Base-by-base conservation (phyloP, 129 eudicot species). In the Escallonia rubra region DNA sequence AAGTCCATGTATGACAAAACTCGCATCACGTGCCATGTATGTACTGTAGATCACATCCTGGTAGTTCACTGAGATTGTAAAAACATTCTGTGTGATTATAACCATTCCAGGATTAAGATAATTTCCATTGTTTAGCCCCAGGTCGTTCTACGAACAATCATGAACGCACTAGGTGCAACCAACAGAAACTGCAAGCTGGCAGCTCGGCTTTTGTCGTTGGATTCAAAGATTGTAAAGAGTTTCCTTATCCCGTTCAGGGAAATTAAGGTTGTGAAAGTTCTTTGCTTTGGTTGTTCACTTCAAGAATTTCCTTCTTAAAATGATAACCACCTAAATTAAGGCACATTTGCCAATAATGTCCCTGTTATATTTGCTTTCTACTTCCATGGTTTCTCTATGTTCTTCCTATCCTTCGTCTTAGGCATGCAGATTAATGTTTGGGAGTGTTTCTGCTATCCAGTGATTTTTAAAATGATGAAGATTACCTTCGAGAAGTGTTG, bases 141-240 rank as follows among this genome's bases (percentile, higher is more conserved):
- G n/a, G n/a, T n/a, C n/a, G n/a, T n/a, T n/a, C 16, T 14, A 9
- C 5, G 12, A 8, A 63, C 11, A n/a, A 68, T n/a, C 64, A 82
- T 85, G 89, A 88, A 85, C 42, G 91, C 96, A 56, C 88, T 88
- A 8, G 83, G 87, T 12, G 85, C 91, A 15, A 88, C 91, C 12
- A 85, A 71, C 41, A 77, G 89, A 6, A 85, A 88, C 73, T 88
- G 85, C 42, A 75, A 76, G 42, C 85, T 65, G 10, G 96, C 96
- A 34, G 72, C 87, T 55, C 86, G 87, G 13, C 71, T 85, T 71
- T 80, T 88, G 8, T 79, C 81, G 3, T 54, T 88, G 6, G 96
- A 88, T 54, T 64, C 83, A 7, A 88, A 73, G 74, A 39, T 88
- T 40, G 89, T 85, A 82, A 82, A 65, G 80, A 85, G 89, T 65